A percentile compares a stretch with the other conserved stretches of the same genome.
phyloP scores from a whole-genome alignment of 192 early-diverging fungal genomes.

The Pecoramyces ruminantium region DNA sequence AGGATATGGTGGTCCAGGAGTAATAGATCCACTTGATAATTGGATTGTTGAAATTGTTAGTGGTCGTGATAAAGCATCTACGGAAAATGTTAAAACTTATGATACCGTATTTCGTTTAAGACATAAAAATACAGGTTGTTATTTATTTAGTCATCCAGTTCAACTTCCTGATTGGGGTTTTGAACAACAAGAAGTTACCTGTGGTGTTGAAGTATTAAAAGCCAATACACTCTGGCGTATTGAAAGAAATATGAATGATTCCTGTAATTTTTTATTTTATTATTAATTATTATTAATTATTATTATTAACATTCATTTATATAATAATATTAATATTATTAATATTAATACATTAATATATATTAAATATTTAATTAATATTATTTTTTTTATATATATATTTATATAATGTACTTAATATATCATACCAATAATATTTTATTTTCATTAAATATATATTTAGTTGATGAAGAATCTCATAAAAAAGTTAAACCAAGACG shows the following conservation, averaged over 20 bases:
- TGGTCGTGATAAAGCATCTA: neutral
- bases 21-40: conserved; percentile 70
- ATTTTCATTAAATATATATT: neutral
- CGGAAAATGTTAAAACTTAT: conserved; percentile 35
- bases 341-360: too few relatives aligned
- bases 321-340: too few relatives aligned
- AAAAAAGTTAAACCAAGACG: conserved; percentile 40
- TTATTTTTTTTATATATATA: too few relatives aligned
- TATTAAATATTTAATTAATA: too few relatives aligned
- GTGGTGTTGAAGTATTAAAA: conserved; percentile 36
- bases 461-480: conserved; percentile 29
- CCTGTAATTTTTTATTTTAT: conserved; percentile 89
- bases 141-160: conserved; percentile 44
- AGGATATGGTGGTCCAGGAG: conserved; percentile 62
- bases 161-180: conserved; percentile 79
- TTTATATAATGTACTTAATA: too few relatives aligned
- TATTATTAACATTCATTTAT: too few relatives aligned
- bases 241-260: conserved; percentile 22
- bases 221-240: conserved; percentile 12
- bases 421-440: too few relatives aligned
- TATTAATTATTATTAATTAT: conserved; percentile 17
- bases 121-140: conserved; percentile 55
- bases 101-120: conserved; percentile 66
- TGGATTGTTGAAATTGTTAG: conserved; percentile 76
- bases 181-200: conserved; percentile 73